Evolutionary conservation across 2,329 filamentous ascomycete genomes (phyloP), one percentile per base, ranked within the genome.

Genomic region (Aspergillus tamarii): DNA sequence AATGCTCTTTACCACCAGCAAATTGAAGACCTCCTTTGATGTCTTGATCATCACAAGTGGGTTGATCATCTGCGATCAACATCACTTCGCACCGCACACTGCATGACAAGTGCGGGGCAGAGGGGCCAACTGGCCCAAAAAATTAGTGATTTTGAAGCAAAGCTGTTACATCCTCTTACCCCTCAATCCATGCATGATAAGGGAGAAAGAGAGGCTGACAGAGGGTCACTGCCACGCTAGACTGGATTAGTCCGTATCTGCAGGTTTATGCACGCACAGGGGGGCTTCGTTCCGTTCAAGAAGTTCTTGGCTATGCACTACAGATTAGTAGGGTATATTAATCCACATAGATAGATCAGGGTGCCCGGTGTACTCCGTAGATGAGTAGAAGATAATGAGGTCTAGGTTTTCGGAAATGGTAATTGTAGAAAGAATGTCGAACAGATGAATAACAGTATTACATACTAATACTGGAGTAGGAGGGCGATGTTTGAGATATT

Each of bases 61-160:
- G 14, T 48, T 36, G 34, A 36, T 36, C 34, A 36, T 26, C 45
- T 48, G 7, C 26, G 46, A 50, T 50, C 46, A 14, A 50, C 46
- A 26, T 50, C 12, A 50, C 46, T 30, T 28, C 14, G 8, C 26
- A 19, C 23, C 23, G 26, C 8, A 28, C 26, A 50, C 23, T 28
- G 26, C 46, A 54, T 36, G 30, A 54, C 6, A 54, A 54, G 52
- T 50, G 52, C 52, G 52, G 52, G 52, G 52, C 52, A 52, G 16
- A 26, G 28, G 46, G 46, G 9, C 11, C n/a, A 53, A 34, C 28
- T 16, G 16, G n/a, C 28, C 26, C 50, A 54, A 36, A 54, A 36
- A 54, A 4, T n/a, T 34, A 28, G 32, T 26, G 16, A 30, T 50
- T 50, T 48, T 50, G 46, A 50, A 50, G 23, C 46, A 34, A 54